A percentile compares a stretch with the other conserved stretches of the same genome.
phyloP scores from a whole-genome alignment of 1,284 basidiomycete species.

The Hemileia vastatrix region DNA sequence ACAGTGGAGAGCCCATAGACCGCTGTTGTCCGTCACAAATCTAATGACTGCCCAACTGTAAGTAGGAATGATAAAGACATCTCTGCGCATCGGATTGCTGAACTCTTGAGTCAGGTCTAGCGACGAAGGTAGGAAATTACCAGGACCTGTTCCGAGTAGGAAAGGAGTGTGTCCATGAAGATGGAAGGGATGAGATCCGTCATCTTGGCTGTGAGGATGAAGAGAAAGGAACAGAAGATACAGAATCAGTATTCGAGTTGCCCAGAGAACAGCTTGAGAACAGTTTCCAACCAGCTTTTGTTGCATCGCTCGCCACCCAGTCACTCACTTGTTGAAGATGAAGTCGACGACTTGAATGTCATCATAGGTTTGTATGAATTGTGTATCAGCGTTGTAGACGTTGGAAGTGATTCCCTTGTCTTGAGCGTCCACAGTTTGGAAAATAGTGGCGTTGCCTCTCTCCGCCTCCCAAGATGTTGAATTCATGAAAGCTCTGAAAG shows the following conservation, averaged over 20 bases:
- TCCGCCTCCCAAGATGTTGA: constrained; percentile 24
- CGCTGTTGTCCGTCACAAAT: not conserved
- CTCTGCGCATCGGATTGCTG: constrained; percentile 3
- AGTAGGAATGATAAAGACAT: not conserved
- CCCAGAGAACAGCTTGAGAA: too few species aligned
- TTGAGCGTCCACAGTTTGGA: constrained; percentile 2
- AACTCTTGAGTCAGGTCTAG: not conserved
- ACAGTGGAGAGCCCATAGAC: constrained; percentile 28
- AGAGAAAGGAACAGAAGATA: too few species aligned
- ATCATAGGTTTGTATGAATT: constrained; percentile 26
- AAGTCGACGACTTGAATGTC: constrained; percentile 28
- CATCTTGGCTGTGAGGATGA: too few species aligned
- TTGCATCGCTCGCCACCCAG: too few species aligned
- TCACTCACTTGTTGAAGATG: constrained; percentile 29
- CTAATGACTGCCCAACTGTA: not conserved
- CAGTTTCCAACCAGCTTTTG: too few species aligned
- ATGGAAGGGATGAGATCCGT: constrained; percentile 36
- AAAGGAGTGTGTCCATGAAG: too few species aligned
- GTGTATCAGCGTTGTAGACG: constrained; percentile 11
- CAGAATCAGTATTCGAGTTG: too few species aligned
- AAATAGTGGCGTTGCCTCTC: constrained; percentile 6
- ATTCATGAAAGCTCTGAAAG: constrained; percentile 29
- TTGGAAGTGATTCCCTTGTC: too few species aligned
- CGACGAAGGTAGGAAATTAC: not conserved
- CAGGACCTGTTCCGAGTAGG: not conserved